A percentile compares a stretch with the other conserved stretches of the same genome.
phyloP scores from a whole-genome alignment of 805 yeast genomes.

The Saccharomycopsis fodiens region DNA sequence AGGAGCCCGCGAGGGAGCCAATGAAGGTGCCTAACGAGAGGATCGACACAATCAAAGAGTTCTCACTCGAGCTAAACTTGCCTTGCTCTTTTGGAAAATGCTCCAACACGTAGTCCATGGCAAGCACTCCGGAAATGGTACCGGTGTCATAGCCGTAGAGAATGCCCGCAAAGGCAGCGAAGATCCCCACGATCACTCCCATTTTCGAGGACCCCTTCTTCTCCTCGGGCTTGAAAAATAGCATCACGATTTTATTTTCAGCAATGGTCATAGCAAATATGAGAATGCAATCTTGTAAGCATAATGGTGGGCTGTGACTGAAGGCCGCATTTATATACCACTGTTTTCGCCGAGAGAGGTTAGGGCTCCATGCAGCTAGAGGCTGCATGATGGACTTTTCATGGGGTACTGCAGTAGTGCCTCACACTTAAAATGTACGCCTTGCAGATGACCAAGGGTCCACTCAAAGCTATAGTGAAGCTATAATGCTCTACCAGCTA shows the following conservation, averaged over 20 bases:
- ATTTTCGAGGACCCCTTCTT: constrained; percentile 40
- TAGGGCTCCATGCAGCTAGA: too few relatives aligned
- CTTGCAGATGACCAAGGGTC: too few relatives aligned
- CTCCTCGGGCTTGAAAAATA: neutral
- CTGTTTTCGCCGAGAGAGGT: too few relatives aligned
- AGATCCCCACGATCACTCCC: constrained; percentile 47
- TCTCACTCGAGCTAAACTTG: constrained; percentile 37
- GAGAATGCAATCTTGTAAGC: too few relatives aligned
- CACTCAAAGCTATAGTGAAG: too few relatives aligned
- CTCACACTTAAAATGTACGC: neutral
- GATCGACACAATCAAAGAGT: constrained; percentile 63
- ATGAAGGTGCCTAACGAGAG: constrained; percentile 55
- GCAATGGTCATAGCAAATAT: neutral
- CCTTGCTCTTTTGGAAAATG: constrained; percentile 28
- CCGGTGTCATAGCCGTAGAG: constrained; percentile 66
- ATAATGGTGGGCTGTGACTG: neutral
- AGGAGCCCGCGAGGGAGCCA: constrained; percentile 60
- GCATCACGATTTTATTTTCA: neutral
- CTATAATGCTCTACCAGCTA: too few relatives aligned
- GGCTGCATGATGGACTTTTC: neutral
- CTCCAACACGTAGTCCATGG: constrained; percentile 47
- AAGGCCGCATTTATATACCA: neutral
- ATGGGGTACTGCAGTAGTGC: neutral
- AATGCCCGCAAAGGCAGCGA: constrained; percentile 63
- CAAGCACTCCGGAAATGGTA: constrained; percentile 55